Evolutionary conservation across 345 rosid genomes (phyloP).

Genomic region (Syzygium aqueum): DNA sequence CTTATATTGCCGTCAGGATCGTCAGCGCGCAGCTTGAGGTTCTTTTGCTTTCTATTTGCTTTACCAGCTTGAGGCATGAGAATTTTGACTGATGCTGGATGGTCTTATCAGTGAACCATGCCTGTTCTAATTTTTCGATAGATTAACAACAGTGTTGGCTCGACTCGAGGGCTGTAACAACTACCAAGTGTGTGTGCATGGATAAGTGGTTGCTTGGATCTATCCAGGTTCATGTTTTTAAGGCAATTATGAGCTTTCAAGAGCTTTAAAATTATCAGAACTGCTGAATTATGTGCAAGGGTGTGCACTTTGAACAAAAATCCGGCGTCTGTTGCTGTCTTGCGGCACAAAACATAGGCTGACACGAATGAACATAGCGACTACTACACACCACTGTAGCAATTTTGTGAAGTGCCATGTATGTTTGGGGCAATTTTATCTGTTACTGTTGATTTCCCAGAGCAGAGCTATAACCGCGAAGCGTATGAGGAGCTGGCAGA

Average conservation of each 20-base stretch:
- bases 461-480: slow-evolving; percentile 76
- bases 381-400: background rate
- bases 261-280: background rate
- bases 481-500: slow-evolving; percentile 66
- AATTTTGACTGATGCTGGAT: background rate
- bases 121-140: background rate
- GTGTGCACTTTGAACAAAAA: background rate
- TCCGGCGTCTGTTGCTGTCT: background rate
- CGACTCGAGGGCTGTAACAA: background rate
- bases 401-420: background rate
- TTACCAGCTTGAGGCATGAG: background rate
- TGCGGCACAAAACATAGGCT: background rate
- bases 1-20: slow-evolving; percentile 62
- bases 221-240: background rate
- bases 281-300: background rate
- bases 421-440: background rate
- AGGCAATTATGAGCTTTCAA: background rate
- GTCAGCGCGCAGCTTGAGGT: slow-evolving; percentile 82
- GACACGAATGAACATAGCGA: background rate
- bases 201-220: background rate
- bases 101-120: background rate
- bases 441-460: background rate
- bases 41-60: background rate
- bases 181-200: background rate
- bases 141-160: background rate